Evolutionary conservation across 306 rosid species (phyloP), one percentile per base, ranked within the genome.

Genomic region (Gastrolobium bilobum): DNA sequence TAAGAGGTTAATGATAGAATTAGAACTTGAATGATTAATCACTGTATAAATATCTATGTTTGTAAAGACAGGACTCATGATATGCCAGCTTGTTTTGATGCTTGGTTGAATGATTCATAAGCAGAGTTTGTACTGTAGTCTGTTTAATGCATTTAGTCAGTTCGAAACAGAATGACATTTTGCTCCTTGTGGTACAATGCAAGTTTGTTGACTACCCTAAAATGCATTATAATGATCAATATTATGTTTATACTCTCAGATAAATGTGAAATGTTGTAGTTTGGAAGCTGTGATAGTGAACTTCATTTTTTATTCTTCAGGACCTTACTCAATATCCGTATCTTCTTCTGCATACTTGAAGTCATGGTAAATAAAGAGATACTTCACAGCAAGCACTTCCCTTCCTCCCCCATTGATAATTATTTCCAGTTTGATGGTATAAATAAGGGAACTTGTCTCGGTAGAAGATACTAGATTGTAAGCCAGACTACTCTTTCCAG

Each of bases 141-240:
- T 20, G 26, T 20, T 43, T 43, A 30, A 42, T 73, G 68, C 37
- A 43, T 54, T 57, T 73, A 38, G 31, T 58, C 53, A 74, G 35
- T 34, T 29, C 8, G 31, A 29, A 30, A 13, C 15, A 4, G 5
- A n/a, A 42, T 39, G 9, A 1, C 3, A 57, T 33, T 30, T 30
- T 9, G 38, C 5, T 30, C 39, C 63, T 8, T 30, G 13, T 3
- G 14, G 38, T 57, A 5, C 39, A 57, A 30, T 50, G 56, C 56
- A 30, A 57, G 15, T 30, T 30, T 51, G 30, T 14, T 51, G n/a
- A 20, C 26, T 20, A 20, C 26, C 38, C 65, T 73, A 15, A 4
- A 53, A 15, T 70, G 62, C 31, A 2, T 51, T 70, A 14, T 13
- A 35, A 51, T 35, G 37, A 39, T 46, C 6, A 29, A 20, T 4